Base-by-base conservation (phyloP, 495 filamentous ascomycete species). In the Xylaria telfairii region DNA sequence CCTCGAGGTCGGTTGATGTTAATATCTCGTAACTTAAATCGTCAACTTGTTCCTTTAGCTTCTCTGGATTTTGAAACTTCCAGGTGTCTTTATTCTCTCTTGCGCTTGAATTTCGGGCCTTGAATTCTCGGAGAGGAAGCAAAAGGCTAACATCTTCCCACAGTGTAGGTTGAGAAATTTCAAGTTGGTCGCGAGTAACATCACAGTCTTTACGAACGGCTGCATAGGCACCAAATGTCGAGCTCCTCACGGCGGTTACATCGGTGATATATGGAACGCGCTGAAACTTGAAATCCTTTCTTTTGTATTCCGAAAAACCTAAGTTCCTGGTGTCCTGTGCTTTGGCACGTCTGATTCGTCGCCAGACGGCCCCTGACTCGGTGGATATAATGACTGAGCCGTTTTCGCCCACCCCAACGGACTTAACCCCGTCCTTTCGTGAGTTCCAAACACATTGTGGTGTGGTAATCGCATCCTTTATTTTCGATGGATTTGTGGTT, bases 351-450 rank as follows among this genome's bases (percentile, higher is more conserved):
- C 92, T 94, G 67, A 93, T 87, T 57, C 95, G 90, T 67, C 87
- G 89, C 95, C 95, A 99, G 1, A 97, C 95, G 54, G 92, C 95
- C 7, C 96, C 96, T 44, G 93, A 94, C 68, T 93, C 86, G 1
- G 96, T 98, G 73, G 93, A 95, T 68, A 99, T 89, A 69, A 99
- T 97, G 70, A 99, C 93, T 3, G 94, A 97, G 8, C 94, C 96
- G 83, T 98, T 92, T 77, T 96, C 93, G 17, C 94, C 93, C 6
- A 99, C 90, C 71, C 89, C 92, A 21, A 97, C 92, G 73, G 97
- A 96, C 71, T 86, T 87, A 10, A 92, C 95, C 13, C 93, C 86
- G 69, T 89, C 93, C 87, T 97, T 96, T 67, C 92, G 89, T 4
- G 88, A 90, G 73, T 92, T 95, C 96, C 96, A 99, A 41, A 96